These are phyloP conservation scores for Aspergillus ostianus DNA, from an alignment of 495 filamentous ascomycete genomes.

Conservation along the genomic window DNA sequence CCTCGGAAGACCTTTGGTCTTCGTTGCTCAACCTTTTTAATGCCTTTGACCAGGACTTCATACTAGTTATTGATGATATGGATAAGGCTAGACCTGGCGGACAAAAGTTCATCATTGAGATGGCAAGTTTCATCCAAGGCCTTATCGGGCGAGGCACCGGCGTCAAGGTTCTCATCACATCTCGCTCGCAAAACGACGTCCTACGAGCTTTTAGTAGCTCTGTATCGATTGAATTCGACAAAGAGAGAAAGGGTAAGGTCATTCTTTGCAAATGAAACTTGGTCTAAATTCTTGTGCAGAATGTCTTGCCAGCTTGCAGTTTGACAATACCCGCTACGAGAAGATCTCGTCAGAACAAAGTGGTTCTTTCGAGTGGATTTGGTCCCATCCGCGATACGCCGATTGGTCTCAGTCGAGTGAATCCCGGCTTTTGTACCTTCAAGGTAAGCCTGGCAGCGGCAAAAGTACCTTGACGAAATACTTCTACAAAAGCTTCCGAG, in stretches of 20 bases:
- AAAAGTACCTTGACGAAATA: slow-evolving; percentile 13
- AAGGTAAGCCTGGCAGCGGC: slow-evolving; percentile 13
- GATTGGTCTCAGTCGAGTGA: not conserved
- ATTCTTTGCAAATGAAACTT: not conserved
- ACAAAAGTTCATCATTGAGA: not conserved
- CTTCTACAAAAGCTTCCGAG: not conserved
- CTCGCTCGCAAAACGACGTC: not conserved
- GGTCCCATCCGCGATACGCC: slow-evolving; percentile 4
- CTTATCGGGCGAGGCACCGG: not conserved
- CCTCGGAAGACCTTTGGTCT: not conserved
- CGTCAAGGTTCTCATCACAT: not conserved
- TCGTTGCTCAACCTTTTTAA: not conserved
- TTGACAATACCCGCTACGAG: slow-evolving; percentile 10
- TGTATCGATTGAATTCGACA: slow-evolving; percentile 1
- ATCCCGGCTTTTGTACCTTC: slow-evolving; percentile 7
- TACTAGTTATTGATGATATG: not conserved
- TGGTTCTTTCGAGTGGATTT: slow-evolving; percentile 13
- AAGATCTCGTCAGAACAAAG: slow-evolving; percentile 5
- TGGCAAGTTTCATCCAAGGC: not conserved
- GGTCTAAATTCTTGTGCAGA: not conserved
- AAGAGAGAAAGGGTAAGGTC: slow-evolving; percentile 6
- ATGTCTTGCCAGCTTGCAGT: slow-evolving; percentile 5
- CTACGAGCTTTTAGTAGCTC: not conserved
- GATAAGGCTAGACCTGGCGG: not conserved
- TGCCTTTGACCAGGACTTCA: not conserved